Conservation (phyloP, 2,329 filamentous ascomycete genomes). For the Aspergillus sp. region DNA sequence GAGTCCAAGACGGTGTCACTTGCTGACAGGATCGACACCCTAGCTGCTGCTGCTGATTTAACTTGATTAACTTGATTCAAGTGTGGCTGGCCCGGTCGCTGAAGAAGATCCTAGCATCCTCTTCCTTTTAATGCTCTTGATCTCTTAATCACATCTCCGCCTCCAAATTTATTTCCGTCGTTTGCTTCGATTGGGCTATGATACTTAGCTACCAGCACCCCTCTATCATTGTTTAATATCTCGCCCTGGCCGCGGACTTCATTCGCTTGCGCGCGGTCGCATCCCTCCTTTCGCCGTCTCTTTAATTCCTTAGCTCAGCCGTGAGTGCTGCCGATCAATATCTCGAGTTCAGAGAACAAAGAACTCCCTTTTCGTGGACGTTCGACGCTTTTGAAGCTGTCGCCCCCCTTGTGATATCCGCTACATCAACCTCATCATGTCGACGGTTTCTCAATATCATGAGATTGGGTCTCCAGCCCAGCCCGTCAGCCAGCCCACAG, state of each 20-base stretch:
- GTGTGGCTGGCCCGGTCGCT: conserved; percentile 5
- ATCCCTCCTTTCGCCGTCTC: neutral
- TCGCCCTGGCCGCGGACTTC: neutral
- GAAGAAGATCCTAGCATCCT: conserved; percentile 5
- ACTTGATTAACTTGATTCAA: neutral
- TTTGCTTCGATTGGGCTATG: neutral
- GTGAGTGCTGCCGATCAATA: neutral
- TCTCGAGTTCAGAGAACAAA: neutral
- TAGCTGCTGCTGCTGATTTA: neutral
- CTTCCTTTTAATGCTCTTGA: neutral
- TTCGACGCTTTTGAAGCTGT: neutral
- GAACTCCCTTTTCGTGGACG: neutral
- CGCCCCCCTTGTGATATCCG: neutral
- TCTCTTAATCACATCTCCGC: neutral
- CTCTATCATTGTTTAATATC: neutral
- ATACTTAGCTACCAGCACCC: neutral
- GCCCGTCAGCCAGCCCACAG: conserved; percentile 4
- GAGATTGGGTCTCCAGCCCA: conserved; percentile 15
- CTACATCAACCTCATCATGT: neutral
- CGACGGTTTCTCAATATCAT: conserved; percentile 11
- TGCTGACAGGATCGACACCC: conserved; percentile 5
- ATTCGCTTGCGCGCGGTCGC: conserved; percentile 4
- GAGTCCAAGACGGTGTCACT: neutral
- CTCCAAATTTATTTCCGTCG: neutral
- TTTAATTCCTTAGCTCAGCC: neutral